Percentiles rank a stretch among this genome's conserved stretches.
Evolutionary conservation across 768 basidiomycete genomes (phyloP).

Genomic region (Boletellus emodensis): DNA sequence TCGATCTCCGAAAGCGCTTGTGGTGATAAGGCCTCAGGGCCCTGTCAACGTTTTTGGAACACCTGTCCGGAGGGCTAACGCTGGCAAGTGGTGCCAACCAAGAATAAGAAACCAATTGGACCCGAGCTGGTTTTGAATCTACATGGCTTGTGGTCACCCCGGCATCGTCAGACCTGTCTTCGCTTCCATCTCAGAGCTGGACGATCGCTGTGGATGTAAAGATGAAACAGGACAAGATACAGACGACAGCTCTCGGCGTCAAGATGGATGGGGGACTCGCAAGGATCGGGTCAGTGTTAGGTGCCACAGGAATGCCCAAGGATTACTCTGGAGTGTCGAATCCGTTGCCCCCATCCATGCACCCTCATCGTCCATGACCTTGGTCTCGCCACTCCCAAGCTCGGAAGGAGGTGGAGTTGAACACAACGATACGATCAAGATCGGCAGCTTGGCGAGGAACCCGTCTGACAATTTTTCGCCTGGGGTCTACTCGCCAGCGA

Average conservation of each 20-base stretch:
- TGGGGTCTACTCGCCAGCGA: background rate
- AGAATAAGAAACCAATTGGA: too few species aligned
- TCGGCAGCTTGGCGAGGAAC: background rate
- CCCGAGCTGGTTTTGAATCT: too few species aligned
- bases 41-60: too few species aligned
- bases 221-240: background rate
- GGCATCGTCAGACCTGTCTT: background rate
- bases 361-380: background rate
- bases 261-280: too few species aligned
- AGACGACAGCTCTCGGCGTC: background rate
- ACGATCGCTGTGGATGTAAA: background rate
- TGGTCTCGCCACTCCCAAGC: background rate
- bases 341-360: background rate
- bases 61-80: too few species aligned
- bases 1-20: too few species aligned
- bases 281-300: too few species aligned
- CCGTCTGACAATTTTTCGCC: background rate
- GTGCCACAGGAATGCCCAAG: background rate
- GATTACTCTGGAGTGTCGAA: background rate
- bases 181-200: conserved; percentile 8
- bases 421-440: background rate
- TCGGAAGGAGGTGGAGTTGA: background rate
- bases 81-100: too few species aligned
- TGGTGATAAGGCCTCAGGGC: too few species aligned
- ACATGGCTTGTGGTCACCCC: background rate